Conservation (phyloP, 805 yeast genomes). For the Blastobotrys terrestris region DNA sequence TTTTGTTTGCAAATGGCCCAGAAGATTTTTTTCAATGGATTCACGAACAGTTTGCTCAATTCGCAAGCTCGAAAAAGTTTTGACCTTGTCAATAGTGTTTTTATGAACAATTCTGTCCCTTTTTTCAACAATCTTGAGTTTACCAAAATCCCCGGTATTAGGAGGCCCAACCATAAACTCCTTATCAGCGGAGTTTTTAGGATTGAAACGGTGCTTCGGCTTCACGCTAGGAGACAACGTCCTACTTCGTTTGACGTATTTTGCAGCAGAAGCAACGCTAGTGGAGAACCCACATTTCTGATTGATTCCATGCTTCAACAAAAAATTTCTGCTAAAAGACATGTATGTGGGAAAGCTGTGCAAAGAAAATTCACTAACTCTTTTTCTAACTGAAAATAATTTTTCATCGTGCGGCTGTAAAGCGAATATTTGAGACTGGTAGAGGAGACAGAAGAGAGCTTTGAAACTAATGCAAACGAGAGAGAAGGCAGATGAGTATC, state of each 20-base stretch:
- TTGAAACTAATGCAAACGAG: no score
- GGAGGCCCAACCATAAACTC: slow-evolving; percentile 1
- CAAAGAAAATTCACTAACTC: no score
- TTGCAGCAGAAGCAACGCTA: background rate
- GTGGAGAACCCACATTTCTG: background rate
- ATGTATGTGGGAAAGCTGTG: background rate
- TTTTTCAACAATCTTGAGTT: slow-evolving; percentile 21
- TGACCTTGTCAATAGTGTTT: slow-evolving; percentile 45
- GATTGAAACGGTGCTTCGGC: background rate
- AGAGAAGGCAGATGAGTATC: no score
- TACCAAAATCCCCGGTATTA: slow-evolving; percentile 20
- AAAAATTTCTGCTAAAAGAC: background rate
- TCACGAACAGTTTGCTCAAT: slow-evolving; percentile 61
- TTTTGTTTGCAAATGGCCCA: slow-evolving; percentile 21
- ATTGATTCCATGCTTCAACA: background rate
- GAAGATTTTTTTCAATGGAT: slow-evolving; percentile 50
- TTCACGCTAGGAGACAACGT: background rate
- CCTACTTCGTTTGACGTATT: background rate
- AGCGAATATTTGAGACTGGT: background rate
- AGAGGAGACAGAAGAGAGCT: no score
- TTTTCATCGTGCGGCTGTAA: background rate
- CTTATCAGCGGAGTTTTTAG: background rate
- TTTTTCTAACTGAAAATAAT: no score
- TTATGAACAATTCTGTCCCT: slow-evolving; percentile 26
- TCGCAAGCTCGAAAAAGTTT: slow-evolving; percentile 58